Evolutionary conservation across 805 yeast genomes (phyloP).

Genomic region (Candida golubevii): DNA sequence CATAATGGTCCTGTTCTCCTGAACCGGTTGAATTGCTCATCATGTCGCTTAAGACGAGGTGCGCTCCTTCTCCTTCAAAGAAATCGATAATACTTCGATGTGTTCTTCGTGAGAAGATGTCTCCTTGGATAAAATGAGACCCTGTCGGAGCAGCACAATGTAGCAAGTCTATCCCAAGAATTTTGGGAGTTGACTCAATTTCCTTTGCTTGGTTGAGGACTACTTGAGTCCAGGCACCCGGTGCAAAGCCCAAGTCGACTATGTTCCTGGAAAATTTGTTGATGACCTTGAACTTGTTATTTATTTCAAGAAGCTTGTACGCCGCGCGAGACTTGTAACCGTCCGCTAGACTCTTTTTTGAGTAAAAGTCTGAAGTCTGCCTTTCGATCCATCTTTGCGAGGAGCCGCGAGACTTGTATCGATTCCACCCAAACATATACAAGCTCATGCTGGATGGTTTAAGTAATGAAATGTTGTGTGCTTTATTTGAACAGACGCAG

Average conservation of each 20-base stretch:
- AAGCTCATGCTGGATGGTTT: too few species aligned
- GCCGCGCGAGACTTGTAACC: constrained; percentile 85
- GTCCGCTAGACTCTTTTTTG: constrained; percentile 59
- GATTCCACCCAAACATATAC: not conserved
- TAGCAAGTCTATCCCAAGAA: constrained; percentile 31
- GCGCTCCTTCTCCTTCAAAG: constrained; percentile 36
- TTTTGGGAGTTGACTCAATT: constrained; percentile 8
- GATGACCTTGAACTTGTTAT: constrained; percentile 60
- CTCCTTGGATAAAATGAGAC: constrained; percentile 36
- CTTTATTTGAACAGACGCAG: too few species aligned
- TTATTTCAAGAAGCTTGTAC: constrained; percentile 74
- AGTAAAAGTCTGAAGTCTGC: constrained; percentile 59
- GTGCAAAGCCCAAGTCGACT: constrained; percentile 63
- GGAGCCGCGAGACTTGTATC: constrained; percentile 15
- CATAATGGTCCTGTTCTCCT: constrained; percentile 72
- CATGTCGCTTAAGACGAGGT: constrained; percentile 70
- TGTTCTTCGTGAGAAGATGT: constrained; percentile 41
- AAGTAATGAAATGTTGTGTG: too few species aligned
- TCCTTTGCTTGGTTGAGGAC: constrained; percentile 16
- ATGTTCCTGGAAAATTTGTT: constrained; percentile 49
- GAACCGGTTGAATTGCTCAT: constrained; percentile 90
- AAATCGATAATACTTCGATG: constrained; percentile 52
- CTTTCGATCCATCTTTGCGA: constrained; percentile 64
- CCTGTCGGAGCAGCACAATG: constrained; percentile 35
- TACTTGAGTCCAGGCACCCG: constrained; percentile 31